Percentiles rank a stretch among this genome's conserved stretches.
Evolutionary conservation across 768 basidiomycete species (phyloP).

Genomic region (Tylopilus balloui): DNA sequence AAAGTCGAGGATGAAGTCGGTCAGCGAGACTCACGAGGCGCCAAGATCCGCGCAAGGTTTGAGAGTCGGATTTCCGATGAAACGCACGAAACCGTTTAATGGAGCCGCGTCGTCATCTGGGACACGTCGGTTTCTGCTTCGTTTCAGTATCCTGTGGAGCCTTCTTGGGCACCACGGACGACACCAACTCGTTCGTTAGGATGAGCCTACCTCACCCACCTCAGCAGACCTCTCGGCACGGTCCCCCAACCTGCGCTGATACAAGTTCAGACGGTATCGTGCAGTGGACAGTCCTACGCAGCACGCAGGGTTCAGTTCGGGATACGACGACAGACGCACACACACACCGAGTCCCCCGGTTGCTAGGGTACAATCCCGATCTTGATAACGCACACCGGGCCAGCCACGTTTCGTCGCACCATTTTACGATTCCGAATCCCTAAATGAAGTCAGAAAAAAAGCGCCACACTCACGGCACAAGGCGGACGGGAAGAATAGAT

Average conservation of each 20-base stretch:
- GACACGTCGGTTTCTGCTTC: not conserved
- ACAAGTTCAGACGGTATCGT: not conserved
- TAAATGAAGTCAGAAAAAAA: too few relatives aligned
- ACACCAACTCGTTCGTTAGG: not conserved
- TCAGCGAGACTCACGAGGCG: constrained; percentile 1
- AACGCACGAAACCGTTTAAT: not conserved
- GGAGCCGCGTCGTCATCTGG: not conserved
- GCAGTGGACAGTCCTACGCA: not conserved
- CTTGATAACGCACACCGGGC: too few relatives aligned
- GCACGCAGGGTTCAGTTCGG: not conserved
- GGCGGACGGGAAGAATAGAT: too few relatives aligned
- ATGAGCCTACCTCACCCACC: not conserved
- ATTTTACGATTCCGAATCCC: too few relatives aligned
- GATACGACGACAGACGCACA: not conserved
- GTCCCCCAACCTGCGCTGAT: not conserved
- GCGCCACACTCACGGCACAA: too few relatives aligned
- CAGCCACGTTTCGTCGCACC: too few relatives aligned
- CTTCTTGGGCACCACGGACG: not conserved
- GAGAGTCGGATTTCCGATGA: not conserved
- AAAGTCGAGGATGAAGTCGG: not conserved
- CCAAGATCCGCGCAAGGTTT: constrained; percentile 1
- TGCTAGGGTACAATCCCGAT: not conserved
- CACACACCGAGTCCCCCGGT: not conserved
- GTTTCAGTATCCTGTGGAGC: not conserved
- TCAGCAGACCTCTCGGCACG: not conserved